Conservation (phyloP, 2,329 filamentous ascomycete species). For the Aureobasidium sp. region DNA sequence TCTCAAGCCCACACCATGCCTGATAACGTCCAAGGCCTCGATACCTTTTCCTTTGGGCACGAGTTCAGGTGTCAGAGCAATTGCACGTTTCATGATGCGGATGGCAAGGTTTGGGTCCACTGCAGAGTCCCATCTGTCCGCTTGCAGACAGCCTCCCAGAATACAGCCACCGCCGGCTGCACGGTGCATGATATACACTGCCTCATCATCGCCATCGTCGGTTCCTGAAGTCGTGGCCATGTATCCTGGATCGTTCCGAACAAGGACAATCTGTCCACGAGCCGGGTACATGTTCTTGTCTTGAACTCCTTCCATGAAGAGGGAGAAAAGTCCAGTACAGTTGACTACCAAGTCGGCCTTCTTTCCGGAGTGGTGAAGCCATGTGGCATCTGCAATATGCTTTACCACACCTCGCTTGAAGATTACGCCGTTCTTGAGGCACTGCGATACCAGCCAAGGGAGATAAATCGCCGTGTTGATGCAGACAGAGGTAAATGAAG, state of each 20-base stretch:
- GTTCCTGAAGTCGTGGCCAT: constrained; percentile 66
- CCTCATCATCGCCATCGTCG: constrained; percentile 64
- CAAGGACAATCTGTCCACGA: constrained; percentile 75
- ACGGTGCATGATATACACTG: constrained; percentile 74
- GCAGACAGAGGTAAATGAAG: constrained; percentile 74
- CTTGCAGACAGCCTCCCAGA: constrained; percentile 77
- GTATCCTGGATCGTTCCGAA: constrained; percentile 64
- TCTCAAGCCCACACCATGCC: constrained; percentile 74
- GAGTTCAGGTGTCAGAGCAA: constrained; percentile 57
- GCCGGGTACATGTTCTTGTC: constrained; percentile 66
- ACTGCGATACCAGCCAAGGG: constrained; percentile 75
- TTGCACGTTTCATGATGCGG: constrained; percentile 74
- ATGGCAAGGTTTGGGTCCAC: constrained; percentile 71
- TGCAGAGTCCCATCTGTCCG: constrained; percentile 68
- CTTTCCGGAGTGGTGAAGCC: constrained; percentile 48
- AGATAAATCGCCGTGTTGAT: constrained; percentile 88
- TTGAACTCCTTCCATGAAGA: constrained; percentile 69
- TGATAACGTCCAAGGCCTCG: constrained; percentile 63
- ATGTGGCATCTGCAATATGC: constrained; percentile 66
- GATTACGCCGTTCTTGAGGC: constrained; percentile 61
- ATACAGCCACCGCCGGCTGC: constrained; percentile 74
- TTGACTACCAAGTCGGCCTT: constrained; percentile 68
- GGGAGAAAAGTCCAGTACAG: constrained; percentile 70
- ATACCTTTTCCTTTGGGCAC: constrained; percentile 56
- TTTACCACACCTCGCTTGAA: constrained; percentile 35